Percentiles rank a stretch among this genome's conserved stretches.
These are phyloP conservation scores for Zymoseptoria passerinii DNA, from an alignment of 2,329 filamentous ascomycete species.

Conservation along the genomic window DNA sequence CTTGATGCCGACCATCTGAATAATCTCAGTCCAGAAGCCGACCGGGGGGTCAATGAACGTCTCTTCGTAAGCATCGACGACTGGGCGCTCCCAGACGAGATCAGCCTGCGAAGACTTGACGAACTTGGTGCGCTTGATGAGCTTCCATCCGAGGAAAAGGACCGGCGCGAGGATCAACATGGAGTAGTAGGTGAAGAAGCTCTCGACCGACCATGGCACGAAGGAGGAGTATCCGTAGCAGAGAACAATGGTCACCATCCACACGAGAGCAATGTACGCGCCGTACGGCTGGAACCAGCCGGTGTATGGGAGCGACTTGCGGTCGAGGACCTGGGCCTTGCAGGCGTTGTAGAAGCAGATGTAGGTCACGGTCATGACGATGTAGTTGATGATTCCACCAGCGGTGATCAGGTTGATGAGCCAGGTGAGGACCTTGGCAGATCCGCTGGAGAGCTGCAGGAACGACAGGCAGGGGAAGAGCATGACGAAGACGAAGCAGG, in stretches of 20 bases:
- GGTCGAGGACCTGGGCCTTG: slow-evolving; percentile 43
- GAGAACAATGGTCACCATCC: slow-evolving; percentile 31
- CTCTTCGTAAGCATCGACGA: slow-evolving; percentile 51
- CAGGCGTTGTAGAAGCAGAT: slow-evolving; percentile 49
- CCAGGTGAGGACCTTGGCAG: slow-evolving; percentile 27
- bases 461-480: slow-evolving; percentile 29
- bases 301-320: slow-evolving; percentile 48
- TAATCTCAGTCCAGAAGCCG: slow-evolving; percentile 50
- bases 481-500: slow-evolving; percentile 43
- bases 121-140: slow-evolving; percentile 52
- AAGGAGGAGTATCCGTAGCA: slow-evolving; percentile 49
- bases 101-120: slow-evolving; percentile 48
- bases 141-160: slow-evolving; percentile 54
- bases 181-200: slow-evolving; percentile 45
- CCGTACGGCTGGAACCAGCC: slow-evolving; percentile 50
- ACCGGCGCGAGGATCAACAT: slow-evolving; percentile 49
- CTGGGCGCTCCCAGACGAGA: slow-evolving; percentile 53
- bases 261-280: slow-evolving; percentile 29
- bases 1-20: slow-evolving; percentile 36
- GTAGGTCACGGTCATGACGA: slow-evolving; percentile 50
- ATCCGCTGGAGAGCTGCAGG: slow-evolving; percentile 25
- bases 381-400: slow-evolving; percentile 54
- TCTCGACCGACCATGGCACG: slow-evolving; percentile 33
- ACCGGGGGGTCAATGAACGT: slow-evolving; percentile 42
- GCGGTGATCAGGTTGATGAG: slow-evolving; percentile 48